Conservation (phyloP, 495 filamentous ascomycete species). For the Schizothecium vesticola region DNA sequence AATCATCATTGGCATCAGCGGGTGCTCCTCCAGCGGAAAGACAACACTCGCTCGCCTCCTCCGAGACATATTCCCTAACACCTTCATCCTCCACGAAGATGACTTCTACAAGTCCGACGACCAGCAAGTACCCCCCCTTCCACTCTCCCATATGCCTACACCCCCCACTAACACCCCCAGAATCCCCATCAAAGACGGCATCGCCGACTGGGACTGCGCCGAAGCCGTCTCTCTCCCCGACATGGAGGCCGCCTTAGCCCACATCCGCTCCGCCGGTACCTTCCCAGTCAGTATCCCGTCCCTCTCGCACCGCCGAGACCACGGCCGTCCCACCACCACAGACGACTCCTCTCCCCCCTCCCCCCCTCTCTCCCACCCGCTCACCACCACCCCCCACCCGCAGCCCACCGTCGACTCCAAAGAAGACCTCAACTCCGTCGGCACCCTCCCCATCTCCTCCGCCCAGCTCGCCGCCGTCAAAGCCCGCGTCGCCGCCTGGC, state of each 20-base stretch:
- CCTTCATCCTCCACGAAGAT: constrained; percentile 84
- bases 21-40: constrained; percentile 73
- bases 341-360: constrained; percentile 23
- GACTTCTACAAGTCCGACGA: constrained; percentile 82
- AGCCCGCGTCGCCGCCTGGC: constrained; percentile 39
- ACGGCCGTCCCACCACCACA: neutral
- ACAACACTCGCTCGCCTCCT: constrained; percentile 73
- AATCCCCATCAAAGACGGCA: constrained; percentile 46
- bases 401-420: constrained; percentile 58
- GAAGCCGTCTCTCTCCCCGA: constrained; percentile 62
- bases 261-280: constrained; percentile 60
- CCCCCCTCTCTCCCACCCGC: constrained; percentile 4
- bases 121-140: constrained; percentile 43
- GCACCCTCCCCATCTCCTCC: constrained; percentile 41
- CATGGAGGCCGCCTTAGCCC: constrained; percentile 54
- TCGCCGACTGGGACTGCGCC: constrained; percentile 85
- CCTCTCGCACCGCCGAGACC: constrained; percentile 22
- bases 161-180: constrained; percentile 20
- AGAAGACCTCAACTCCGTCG: constrained; percentile 69
- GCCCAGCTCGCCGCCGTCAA: constrained; percentile 34
- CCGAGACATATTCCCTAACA: constrained; percentile 61
- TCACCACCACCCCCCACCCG: constrained; percentile 17
- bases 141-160: neutral
- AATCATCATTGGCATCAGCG: constrained; percentile 66
- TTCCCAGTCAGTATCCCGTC: constrained; percentile 47